Evolutionary conservation across 2,329 filamentous ascomycete species (phyloP), one percentile per base, ranked within the genome.

Genomic region (Colletotrichum sp.): DNA sequence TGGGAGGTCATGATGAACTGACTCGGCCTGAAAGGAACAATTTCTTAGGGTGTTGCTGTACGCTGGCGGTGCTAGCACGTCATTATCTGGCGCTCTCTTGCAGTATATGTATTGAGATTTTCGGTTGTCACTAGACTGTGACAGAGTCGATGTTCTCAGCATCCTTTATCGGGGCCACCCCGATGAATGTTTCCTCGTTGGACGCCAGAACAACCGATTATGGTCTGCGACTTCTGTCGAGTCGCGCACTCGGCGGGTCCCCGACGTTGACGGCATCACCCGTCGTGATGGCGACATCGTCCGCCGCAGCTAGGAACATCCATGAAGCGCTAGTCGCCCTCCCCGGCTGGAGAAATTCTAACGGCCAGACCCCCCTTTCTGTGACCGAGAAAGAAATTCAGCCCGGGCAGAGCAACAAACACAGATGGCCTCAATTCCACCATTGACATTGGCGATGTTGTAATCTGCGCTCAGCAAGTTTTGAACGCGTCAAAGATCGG

Each of bases 1-100:
- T 78, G 75, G 2, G 82, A 78, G 72, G 80, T 34, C 79, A 81
- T 80, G 63, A 21, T 71, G 74, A 30, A 32, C 57, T 68, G 68
- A 48, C 57, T 68, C 32, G 52, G n/a, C 9, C 55, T 28, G 7
- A 7, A 28, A 28, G 16, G 7, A 6, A 28, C 14, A 6, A 36
- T n/a, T 12, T 13, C 30, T 26, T 24, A 6, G 39, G 18, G 18
- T 48, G 6, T 48, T 48, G 18, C 14, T 48, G n/a, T 63, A 0
- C 60, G 13, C n/a, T 13, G 60, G 21, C 16, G 14, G 13, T n/a
- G 16, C 18, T n/a, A 71, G 68, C 68, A 71, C 68, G 39, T 39
- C 63, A 70, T 64, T 14, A 4, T 8, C 34, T 18, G 18, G 39
- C 39, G 39, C 18, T 12, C 5, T 48, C 39, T 48, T n/a, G 39